Evolutionary conservation across 805 yeast genomes (phyloP), one percentile per base, ranked within the genome.

Genomic region (Kuraishia piskuri): DNA sequence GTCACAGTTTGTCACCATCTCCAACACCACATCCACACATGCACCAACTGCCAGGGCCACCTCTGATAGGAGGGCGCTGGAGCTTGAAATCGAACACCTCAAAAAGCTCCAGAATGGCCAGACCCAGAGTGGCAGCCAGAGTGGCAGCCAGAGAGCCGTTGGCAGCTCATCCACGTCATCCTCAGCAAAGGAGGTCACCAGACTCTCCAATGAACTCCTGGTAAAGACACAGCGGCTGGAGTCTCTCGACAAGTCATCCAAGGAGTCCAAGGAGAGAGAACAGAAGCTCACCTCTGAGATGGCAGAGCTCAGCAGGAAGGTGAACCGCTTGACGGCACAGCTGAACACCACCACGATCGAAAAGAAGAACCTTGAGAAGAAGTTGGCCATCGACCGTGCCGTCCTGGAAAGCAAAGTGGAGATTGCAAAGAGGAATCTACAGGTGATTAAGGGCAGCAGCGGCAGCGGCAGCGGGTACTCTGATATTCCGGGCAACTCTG

Each of bases 381-480:
- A 31, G 22, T 52, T 40, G n/a, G 45, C 47, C 20, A 50, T 26
- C 26, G 56, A 54, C 22, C 37, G 31, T 17, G 49, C 50, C 40
- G 40, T 52, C 19, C 49, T 54, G 48, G 56, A 56, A 36, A 19
- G 45, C 17, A 56, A 56, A 46, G 44, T 54, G 7, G 58, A 54
- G 23, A 26, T 55, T 14, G 53, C 49, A 22, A 52, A 45, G 51
- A 50, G 53, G 47, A 53, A 36, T 20, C 26, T 53, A 22, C 48
- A 52, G 22, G 47, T 53, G 19, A 24, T 50, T 46, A 49, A 52
- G 19, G 36, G 49, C 10, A 46, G 17, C n/a, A n/a, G 17, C 14
- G 17, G 22, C 47, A 47, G 47, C 55, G 3, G 25, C 55, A 12
- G 14, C 52, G 23, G 17, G 17, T 14, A 12, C 50, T 22, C 20